Evolutionary conservation across 192 early-diverging fungal species (phyloP).

Genomic region (Linnemannia exigua): DNA sequence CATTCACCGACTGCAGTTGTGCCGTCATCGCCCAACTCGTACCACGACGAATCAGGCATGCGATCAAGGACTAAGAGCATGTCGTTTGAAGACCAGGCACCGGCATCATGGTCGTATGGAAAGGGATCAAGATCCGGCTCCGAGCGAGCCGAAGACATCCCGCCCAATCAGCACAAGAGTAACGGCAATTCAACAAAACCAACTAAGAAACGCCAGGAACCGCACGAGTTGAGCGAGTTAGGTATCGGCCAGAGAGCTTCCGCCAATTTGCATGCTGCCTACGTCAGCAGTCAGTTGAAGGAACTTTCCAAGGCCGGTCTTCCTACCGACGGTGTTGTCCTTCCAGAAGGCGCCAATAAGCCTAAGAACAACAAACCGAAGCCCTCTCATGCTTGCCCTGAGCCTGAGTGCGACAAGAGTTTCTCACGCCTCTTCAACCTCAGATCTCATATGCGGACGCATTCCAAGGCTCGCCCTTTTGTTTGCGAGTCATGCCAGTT

Average conservation of each 20-base stretch:
- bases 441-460: conserved; percentile 82
- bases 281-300: conserved; percentile 40
- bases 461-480: conserved; percentile 80
- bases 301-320: conserved; percentile 41
- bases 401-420: conserved; percentile 81
- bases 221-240: conserved; percentile 50
- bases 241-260: conserved; percentile 54
- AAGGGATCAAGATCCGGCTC: conserved; percentile 38
- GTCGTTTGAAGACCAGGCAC: conserved; percentile 31
- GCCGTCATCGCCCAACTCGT: conserved; percentile 40
- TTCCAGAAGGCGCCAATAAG: background rate
- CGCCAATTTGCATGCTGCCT: conserved; percentile 53
- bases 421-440: conserved; percentile 92
- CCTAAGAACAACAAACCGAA: conserved; percentile 43
- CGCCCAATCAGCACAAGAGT: background rate
- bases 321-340: conserved; percentile 16
- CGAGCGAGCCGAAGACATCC: conserved; percentile 24
- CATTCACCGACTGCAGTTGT: conserved; percentile 43
- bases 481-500: conserved; percentile 73
- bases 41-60: conserved; percentile 23
- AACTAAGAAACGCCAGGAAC: conserved; percentile 39
- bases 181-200: background rate
- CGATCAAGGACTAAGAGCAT: conserved; percentile 32
- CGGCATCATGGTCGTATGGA: conserved; percentile 29
- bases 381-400: conserved; percentile 64